Base-by-base conservation (phyloP, 1,139 yeast genomes). In the Citeromyces hawaiiensis region DNA sequence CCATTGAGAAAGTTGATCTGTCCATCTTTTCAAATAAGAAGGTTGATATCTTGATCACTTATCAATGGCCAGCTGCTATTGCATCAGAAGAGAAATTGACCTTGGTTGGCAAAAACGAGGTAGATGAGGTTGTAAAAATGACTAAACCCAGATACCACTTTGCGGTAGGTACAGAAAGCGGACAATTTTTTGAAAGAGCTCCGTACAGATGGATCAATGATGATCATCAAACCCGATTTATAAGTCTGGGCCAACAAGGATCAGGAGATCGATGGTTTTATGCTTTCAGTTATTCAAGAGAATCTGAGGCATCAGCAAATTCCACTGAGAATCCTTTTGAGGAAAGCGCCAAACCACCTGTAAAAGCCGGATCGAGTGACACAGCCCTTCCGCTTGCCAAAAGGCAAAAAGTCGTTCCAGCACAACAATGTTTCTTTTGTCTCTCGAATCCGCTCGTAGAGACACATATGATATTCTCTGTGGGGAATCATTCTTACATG, bases 371-470 rank as follows among this genome's bases (percentile, higher is more conserved):
- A 14, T 14, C 15, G 5, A 29, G 9, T 9, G 14, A 27, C 13
- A 13, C 11, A 4, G 7, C 50, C 19, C 18, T n/a, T 10, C 36
- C 36, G 5, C 15, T 4, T 10, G 14, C 37, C 14, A 38, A 38
- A 48, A 9, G 53, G 47, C 6, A 41, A 41, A 53, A 44, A 44
- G 57, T 54, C 1, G 68, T 79, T 1, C 52, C 67, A 1, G 83
- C 86, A 0, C 65, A 63, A 13, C 59, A 65, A 34, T 88, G 97
- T 53, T 87, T 83, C 59, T 83, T 88, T 52, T 88, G 96, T 54
- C 66, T 87, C 18, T 76, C 93, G 1, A 85, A 85, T 50, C 85
- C 94, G 0, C 70, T 76, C 15, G 70, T 83, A 4, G 93, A 82
- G 48, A 68, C 83, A 3, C 94, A 86, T 54, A 75, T 88, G 80